A percentile compares a stretch with the other conserved stretches of the same genome.
Conservation (phyloP, 108 stramenopile species). For the Aureococcus anophagefferens region DNA sequence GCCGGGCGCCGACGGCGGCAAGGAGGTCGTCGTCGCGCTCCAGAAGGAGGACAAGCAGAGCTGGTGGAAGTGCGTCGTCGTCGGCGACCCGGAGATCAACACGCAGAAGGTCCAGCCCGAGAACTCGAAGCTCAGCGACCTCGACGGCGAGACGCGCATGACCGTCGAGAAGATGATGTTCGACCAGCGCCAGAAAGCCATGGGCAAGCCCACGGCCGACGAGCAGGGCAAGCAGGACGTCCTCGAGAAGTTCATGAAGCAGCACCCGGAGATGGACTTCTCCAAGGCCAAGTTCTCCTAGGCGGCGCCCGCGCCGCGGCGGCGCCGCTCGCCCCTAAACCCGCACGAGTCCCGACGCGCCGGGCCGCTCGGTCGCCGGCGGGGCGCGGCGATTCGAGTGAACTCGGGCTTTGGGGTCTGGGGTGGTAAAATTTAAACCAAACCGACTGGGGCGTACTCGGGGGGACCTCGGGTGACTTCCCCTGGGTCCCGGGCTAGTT, state of each 20-base stretch:
- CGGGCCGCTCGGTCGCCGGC: no score
- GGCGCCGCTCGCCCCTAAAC: no score
- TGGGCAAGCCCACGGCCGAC: slow-evolving; percentile 90
- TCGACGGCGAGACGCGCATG: slow-evolving; percentile 95
- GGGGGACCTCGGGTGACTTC: no score
- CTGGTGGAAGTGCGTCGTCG: slow-evolving; percentile 91
- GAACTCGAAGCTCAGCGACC: slow-evolving; percentile 78
- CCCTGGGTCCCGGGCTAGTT: no score
- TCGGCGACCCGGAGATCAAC: slow-evolving; percentile 86
- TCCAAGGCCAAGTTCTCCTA: slow-evolving; percentile 81
- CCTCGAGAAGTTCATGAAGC: slow-evolving; percentile 83
- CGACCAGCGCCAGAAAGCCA: slow-evolving; percentile 95
- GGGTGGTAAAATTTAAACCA: no score
- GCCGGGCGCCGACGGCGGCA: slow-evolving; percentile 36
- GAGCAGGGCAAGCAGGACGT: slow-evolving; percentile 84
- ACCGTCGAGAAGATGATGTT: slow-evolving; percentile 99
- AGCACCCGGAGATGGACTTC: slow-evolving; percentile 98
- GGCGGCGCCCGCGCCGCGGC: no score
- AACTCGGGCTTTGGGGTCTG: no score
- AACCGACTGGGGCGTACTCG: no score
- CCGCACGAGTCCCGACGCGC: no score
- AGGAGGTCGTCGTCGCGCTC: slow-evolving; percentile 53
- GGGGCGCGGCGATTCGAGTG: no score
- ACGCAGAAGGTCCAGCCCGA: slow-evolving; percentile 92
- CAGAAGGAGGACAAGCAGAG: slow-evolving; percentile 91